Conservation (phyloP, 2,329 filamentous ascomycete species). For the Fusarium torulosum region DNA sequence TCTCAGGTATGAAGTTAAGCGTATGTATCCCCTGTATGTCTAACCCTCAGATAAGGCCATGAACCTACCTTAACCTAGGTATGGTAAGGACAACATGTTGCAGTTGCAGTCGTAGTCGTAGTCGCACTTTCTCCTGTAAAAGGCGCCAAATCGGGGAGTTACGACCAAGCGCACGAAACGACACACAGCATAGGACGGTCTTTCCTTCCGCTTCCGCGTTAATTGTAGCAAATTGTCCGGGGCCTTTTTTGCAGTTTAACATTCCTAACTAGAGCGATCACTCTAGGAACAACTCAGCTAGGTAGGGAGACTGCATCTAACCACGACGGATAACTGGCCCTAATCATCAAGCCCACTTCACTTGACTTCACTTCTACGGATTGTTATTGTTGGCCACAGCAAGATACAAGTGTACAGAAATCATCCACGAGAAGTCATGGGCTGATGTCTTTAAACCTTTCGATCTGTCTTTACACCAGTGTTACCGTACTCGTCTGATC, state of each 20-base stretch:
- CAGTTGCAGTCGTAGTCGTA: conserved; percentile 11
- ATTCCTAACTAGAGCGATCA: neutral
- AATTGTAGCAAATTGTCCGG: neutral
- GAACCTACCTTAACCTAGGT: too few species aligned
- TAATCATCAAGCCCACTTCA: neutral
- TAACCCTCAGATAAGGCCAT: neutral
- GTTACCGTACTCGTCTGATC: conserved; percentile 33
- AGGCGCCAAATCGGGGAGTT: conserved; percentile 17
- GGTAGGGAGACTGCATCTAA: neutral
- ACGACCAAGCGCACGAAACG: conserved; percentile 15
- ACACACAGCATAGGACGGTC: conserved; percentile 16
- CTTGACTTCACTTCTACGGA: too few species aligned
- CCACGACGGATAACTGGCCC: neutral
- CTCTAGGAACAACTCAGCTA: neutral
- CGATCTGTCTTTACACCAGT: conserved; percentile 28
- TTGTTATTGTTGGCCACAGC: neutral
- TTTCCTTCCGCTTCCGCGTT: neutral
- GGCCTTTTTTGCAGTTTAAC: too few species aligned
- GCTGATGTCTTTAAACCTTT: conserved; percentile 3
- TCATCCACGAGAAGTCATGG: neutral
- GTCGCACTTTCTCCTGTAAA: conserved; percentile 5
- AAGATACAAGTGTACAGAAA: neutral
- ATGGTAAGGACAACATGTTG: conserved; percentile 4
- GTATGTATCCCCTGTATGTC: neutral
- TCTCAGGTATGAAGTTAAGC: neutral